A percentile compares a stretch with the other conserved stretches of the same genome.
Evolutionary conservation across 129 eudicot species (phyloP).

Genomic region (Tagetes patula): DNA sequence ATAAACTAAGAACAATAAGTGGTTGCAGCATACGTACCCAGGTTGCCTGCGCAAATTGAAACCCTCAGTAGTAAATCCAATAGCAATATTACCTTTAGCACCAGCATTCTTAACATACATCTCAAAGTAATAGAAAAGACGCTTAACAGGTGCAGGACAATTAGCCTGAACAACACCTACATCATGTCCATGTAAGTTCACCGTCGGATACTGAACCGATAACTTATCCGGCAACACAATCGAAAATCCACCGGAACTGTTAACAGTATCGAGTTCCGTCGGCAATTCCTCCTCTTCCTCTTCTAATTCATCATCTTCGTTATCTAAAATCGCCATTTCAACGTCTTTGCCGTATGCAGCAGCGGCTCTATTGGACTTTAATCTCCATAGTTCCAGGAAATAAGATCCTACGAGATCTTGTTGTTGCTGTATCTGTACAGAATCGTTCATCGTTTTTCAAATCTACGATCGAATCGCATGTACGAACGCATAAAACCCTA

Average conservation of each 20-base stretch:
- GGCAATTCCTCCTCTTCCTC: constrained; percentile 44
- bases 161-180: constrained; percentile 94
- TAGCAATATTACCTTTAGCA: constrained; percentile 70
- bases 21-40: constrained; percentile 45
- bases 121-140: constrained; percentile 77
- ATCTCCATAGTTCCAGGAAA: constrained; percentile 59
- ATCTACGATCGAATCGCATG: constrained; percentile 13
- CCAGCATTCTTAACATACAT: constrained; percentile 79
- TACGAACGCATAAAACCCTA: constrained; percentile 23
- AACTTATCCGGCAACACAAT: constrained; percentile 72
- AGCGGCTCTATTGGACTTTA: constrained; percentile 39
- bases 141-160: constrained; percentile 68
- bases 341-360: constrained; percentile 22
- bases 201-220: constrained; percentile 63
- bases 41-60: constrained; percentile 85
- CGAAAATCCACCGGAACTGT: constrained; percentile 82
- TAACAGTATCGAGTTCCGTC: constrained; percentile 66
- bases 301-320: constrained; percentile 30
- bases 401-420: constrained; percentile 45
- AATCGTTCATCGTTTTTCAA: constrained; percentile 26
- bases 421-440: constrained; percentile 21
- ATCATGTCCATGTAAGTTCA: constrained; percentile 82
- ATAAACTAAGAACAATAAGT: background rate
- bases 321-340: constrained; percentile 17
- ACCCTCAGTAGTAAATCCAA: constrained; percentile 72